A percentile compares a stretch with the other conserved stretches of the same genome.
Conservation (phyloP, 2,329 filamentous ascomycete species). For the Venturia pyrina region DNA sequence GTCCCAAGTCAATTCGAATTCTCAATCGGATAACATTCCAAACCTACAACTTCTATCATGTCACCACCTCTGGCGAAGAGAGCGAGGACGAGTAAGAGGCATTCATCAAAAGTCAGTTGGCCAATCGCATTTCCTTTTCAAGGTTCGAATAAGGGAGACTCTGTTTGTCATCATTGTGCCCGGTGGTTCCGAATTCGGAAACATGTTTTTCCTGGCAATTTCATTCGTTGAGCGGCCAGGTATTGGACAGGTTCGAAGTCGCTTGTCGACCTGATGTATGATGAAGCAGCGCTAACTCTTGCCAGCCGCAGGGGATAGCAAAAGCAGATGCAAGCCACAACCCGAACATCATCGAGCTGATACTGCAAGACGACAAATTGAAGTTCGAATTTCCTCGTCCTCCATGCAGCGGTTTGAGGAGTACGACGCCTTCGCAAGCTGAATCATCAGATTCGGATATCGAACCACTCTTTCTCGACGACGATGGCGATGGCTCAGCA, state of each 20-base stretch:
- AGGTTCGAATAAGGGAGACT: too few relatives aligned
- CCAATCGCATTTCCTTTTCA: too few relatives aligned
- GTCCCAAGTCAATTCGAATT: neutral
- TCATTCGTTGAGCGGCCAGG: too few relatives aligned
- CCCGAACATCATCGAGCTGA: slow-evolving; percentile 4
- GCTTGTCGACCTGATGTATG: too few relatives aligned
- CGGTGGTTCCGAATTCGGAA: too few relatives aligned
- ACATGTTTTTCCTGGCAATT: too few relatives aligned
- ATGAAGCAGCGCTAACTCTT: neutral
- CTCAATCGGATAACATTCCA: neutral
- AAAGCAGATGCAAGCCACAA: neutral
- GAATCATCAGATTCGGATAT: slow-evolving; percentile 1
- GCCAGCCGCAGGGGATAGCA: neutral
- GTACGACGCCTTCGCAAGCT: neutral
- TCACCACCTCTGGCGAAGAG: neutral
- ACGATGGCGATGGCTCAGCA: neutral
- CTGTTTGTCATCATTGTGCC: too few relatives aligned
- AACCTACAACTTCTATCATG: neutral
- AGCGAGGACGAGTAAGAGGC: neutral
- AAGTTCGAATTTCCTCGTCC: neutral
- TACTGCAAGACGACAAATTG: neutral
- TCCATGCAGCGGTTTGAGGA: neutral
- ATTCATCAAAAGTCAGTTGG: neutral
- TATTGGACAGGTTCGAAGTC: too few relatives aligned
- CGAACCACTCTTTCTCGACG: neutral